Evolutionary conservation across 768 basidiomycete species (phyloP), one percentile per base, ranked within the genome.

Genomic region (Leccinum subgranulosum): DNA sequence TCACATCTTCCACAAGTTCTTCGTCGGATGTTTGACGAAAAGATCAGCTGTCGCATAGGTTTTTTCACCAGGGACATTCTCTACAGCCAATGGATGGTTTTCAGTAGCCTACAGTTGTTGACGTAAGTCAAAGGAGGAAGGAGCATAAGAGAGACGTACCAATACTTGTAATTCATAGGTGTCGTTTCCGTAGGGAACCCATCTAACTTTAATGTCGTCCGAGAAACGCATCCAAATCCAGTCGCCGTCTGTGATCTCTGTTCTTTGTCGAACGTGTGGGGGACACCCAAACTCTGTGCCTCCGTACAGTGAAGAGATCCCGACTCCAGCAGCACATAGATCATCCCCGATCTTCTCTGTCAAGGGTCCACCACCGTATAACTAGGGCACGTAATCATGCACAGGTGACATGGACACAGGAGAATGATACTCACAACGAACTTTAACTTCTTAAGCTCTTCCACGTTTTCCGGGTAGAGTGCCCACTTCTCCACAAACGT

Each of bases 1-100:
- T 49, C 49, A 79, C 79, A 80, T 72, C 60, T 72, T 78, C 76
- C 78, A 83, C 29, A 77, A 6, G 2, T 71, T 57, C 43, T 73
- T 76, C 2, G 75, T 74, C 0, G 82, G 80, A 60, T 82, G 81
- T 21, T 66, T 72, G 10, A 74, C 56, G 58, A 76, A 78, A 3
- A 83, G 50, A 67, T 80, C 81, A 0, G 74, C 73, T 1, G 76
- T 80, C 0, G 75, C 76, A 52, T 77, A 64, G 2, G 54, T 56
- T 39, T 77, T 58, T 6, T 61, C 55, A 5, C 76, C 79, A 3
- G 71, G 61, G 6, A 76, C 54, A 59, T 81, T 80, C 31, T 69
- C 53, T 9, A 69, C 45, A 1, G 59, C 64, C 12, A 63, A 1
- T 19, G 31, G 41, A 9, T 47, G 27, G 1, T 33, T 47, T 10